These are phyloP conservation scores for Boletus albobrunnescens DNA, from an alignment of 1,284 basidiomycete species.

Conservation along the genomic window DNA sequence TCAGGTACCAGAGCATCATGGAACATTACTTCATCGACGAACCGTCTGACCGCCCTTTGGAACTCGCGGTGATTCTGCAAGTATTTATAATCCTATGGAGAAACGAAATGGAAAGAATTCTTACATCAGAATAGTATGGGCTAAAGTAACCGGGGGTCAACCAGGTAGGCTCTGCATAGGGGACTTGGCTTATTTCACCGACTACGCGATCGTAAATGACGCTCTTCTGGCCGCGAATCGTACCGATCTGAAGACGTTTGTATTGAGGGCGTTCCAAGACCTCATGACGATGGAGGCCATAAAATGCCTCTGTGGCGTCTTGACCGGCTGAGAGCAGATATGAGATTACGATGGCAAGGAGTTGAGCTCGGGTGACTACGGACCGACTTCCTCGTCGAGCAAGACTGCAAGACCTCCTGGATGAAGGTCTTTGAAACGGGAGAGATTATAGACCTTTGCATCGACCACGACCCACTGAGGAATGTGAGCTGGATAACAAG, in stretches of 20 bases:
- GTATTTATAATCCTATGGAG: neutral
- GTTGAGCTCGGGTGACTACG: constrained; percentile 25
- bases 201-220: constrained; percentile 42
- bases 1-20: constrained; percentile 43
- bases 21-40: constrained; percentile 43
- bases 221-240: constrained; percentile 51
- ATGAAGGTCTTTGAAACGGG: constrained; percentile 75
- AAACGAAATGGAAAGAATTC: constrained; percentile 4
- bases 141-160: constrained; percentile 58
- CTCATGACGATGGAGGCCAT: constrained; percentile 66
- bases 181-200: constrained; percentile 55
- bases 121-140: constrained; percentile 65
- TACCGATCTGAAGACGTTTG: constrained; percentile 54
- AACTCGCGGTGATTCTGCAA: constrained; percentile 42
- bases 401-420: constrained; percentile 80
- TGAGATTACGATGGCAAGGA: neutral
- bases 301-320: constrained; percentile 72
- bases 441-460: constrained; percentile 77
- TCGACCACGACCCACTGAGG: constrained; percentile 84
- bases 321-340: constrained; percentile 46
- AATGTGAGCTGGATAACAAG: constrained; percentile 10
- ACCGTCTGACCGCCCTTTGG: constrained; percentile 42
- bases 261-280: constrained; percentile 65
- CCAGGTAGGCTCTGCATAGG: constrained; percentile 73
- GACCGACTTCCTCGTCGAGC: constrained; percentile 68